Percentiles rank a stretch among this genome's conserved stretches.
Evolutionary conservation across 805 yeast species (phyloP).

Genomic region (Diddensiella transvaalensis): DNA sequence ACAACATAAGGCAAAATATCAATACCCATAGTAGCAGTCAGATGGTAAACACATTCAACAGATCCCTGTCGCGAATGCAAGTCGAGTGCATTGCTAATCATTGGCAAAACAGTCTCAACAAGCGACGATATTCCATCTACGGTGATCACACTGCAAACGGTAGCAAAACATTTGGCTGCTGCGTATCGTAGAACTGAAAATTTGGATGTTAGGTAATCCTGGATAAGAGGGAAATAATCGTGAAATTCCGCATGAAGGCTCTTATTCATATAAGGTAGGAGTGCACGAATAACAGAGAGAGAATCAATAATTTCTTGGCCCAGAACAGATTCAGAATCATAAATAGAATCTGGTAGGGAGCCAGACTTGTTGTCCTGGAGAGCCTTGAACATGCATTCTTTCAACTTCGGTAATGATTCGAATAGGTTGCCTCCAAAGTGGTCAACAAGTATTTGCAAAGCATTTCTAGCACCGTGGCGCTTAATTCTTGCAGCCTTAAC

Average conservation of each 20-base stretch:
- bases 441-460: constrained; percentile 58
- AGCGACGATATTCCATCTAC: constrained; percentile 70
- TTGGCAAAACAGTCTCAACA: constrained; percentile 74
- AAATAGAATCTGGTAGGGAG: constrained; percentile 30
- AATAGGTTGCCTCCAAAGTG: constrained; percentile 56
- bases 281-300: constrained; percentile 72
- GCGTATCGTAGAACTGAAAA: constrained; percentile 84
- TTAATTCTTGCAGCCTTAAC: constrained; percentile 73
- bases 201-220: constrained; percentile 57
- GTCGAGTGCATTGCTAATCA: constrained; percentile 71
- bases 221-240: constrained; percentile 51
- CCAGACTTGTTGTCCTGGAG: constrained; percentile 39
- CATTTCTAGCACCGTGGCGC: constrained; percentile 75
- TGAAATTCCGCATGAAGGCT: constrained; percentile 47
- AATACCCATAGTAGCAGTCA: constrained; percentile 80
- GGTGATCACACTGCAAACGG: constrained; percentile 67
- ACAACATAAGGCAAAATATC: constrained; percentile 91
- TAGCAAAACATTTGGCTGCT: constrained; percentile 83
- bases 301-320: constrained; percentile 87
- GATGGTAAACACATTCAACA: constrained; percentile 83
- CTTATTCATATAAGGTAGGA: constrained; percentile 57
- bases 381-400: constrained; percentile 63
- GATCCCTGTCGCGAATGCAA: constrained; percentile 85
- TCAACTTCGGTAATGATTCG: constrained; percentile 60
- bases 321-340: constrained; percentile 37